phyloP scores from a whole-genome alignment of 2,329 filamentous ascomycete species.

The Fusarium fujikuroi region DNA sequence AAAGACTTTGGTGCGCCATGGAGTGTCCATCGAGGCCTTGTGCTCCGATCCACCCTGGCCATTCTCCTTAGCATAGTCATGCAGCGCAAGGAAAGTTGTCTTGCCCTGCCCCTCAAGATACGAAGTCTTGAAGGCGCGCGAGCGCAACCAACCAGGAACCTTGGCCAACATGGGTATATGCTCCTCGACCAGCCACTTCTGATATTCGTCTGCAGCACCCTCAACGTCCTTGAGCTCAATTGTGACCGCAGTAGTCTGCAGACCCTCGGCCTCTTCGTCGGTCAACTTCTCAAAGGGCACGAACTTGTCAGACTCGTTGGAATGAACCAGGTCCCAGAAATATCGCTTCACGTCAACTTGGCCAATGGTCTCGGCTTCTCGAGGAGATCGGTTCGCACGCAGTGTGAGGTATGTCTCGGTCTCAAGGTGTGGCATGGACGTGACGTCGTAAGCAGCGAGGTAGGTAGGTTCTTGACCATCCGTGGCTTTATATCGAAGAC shows the following conservation, averaged over 20 bases:
- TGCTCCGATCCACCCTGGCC: constrained; percentile 73
- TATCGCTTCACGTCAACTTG: constrained; percentile 73
- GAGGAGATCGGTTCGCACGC: constrained; percentile 65
- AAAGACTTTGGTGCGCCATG: constrained; percentile 69
- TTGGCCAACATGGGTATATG: constrained; percentile 77
- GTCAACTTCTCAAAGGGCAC: constrained; percentile 68
- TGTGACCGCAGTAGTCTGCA: constrained; percentile 71
- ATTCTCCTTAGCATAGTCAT: constrained; percentile 77
- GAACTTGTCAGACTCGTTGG: constrained; percentile 66
- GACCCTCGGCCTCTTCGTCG: constrained; percentile 67
- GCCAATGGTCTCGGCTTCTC: constrained; percentile 65
- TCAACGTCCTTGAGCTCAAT: constrained; percentile 64
- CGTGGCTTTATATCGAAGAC: constrained; percentile 79
- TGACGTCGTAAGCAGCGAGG: constrained; percentile 85
- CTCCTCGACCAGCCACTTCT: constrained; percentile 79
- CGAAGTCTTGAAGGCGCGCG: constrained; percentile 75
- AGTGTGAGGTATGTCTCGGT: constrained; percentile 76
- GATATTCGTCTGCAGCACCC: constrained; percentile 62
- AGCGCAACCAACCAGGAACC: constrained; percentile 82
- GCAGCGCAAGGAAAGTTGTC: constrained; percentile 70
- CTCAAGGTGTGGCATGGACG: constrained; percentile 76
- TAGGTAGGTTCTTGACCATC: constrained; percentile 74
- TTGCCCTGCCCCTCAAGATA: constrained; percentile 66
- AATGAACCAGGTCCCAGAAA: constrained; percentile 74
- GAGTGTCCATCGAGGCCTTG: constrained; percentile 70